A percentile compares a stretch with the other conserved stretches of the same genome.
Conservation (phyloP, 2,329 filamentous ascomycete species). For the Monilinia laxa region DNA sequence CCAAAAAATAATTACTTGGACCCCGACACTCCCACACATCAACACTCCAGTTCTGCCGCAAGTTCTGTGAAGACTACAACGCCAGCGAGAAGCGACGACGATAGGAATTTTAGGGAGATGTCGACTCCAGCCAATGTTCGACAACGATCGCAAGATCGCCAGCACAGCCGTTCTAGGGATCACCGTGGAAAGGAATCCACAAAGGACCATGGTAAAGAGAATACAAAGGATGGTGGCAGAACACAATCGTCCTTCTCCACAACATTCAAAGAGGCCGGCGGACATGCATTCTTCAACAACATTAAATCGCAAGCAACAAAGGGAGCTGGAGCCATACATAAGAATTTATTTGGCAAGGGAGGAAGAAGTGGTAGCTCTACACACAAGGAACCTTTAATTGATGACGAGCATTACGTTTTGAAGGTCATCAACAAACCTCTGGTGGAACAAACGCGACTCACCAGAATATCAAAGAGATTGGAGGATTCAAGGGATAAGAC, state of each 20-base stretch:
- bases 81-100: constrained; percentile 56
- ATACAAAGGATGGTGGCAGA: constrained; percentile 25
- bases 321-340: constrained; percentile 78
- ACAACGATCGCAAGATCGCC: constrained; percentile 73
- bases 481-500: constrained; percentile 92
- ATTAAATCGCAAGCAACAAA: constrained; percentile 70
- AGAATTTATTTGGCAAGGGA: constrained; percentile 78
- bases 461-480: constrained; percentile 84
- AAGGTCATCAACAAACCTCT: constrained; percentile 84
- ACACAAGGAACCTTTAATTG: constrained; percentile 64
- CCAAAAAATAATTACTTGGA: constrained; percentile 24
- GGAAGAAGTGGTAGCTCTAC: constrained; percentile 67
- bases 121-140: constrained; percentile 59
- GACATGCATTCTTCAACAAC: constrained; percentile 67
- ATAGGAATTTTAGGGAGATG: constrained; percentile 64
- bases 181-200: constrained; percentile 38
- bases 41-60: constrained; percentile 39
- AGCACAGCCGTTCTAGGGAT: constrained; percentile 46
- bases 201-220: constrained; percentile 35
- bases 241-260: constrained; percentile 45
- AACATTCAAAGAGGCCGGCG: constrained; percentile 59
- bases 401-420: constrained; percentile 80
- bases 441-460: constrained; percentile 84
- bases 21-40: constrained; percentile 39
- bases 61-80: constrained; percentile 57